These are phyloP conservation scores for Lathyrus sativus DNA, from an alignment of 306 rosid species.

Conservation along the genomic window DNA sequence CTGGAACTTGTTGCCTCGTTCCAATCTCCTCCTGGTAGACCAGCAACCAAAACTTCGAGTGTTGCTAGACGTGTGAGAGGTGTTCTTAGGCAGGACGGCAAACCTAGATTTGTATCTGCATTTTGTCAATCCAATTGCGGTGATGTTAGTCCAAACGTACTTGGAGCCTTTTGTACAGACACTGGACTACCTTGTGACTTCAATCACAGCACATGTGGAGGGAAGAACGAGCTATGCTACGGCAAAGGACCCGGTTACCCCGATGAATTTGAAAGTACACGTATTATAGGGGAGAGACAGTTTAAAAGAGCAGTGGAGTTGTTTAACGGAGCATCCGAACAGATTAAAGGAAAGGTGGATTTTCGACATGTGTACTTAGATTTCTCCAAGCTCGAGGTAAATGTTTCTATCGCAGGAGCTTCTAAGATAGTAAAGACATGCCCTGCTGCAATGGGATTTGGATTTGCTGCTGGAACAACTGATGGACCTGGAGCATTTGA, in stretches of 20 bases:
- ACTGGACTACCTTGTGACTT: conserved; percentile 94
- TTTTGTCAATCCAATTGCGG: conserved; percentile 98
- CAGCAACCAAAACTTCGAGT: conserved; percentile 62
- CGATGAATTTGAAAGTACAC: conserved; percentile 97
- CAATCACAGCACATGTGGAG: conserved; percentile 96
- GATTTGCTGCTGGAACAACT: conserved; percentile 98
- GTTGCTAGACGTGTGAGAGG: conserved; percentile 85
- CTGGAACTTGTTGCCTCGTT: conserved; percentile 89
- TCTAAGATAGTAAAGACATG: too few species aligned
- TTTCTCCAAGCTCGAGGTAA: too few species aligned
- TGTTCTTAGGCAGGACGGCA: conserved; percentile 63
- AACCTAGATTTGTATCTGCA: conserved; percentile 85
- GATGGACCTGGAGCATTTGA: conserved; percentile 99
- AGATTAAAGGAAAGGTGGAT: too few species aligned
- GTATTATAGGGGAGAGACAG: too few species aligned
- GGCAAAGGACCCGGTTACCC: conserved; percentile 98
- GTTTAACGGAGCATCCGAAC: too few species aligned
- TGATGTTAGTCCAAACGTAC: conserved; percentile 96
- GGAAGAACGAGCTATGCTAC: conserved; percentile 92
- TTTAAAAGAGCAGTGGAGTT: too few species aligned
- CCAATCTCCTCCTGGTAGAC: conserved; percentile 74
- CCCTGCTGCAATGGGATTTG: too few species aligned
- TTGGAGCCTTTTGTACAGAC: conserved; percentile 85
- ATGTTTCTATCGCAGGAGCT: too few species aligned
- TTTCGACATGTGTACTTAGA: too few species aligned